Evolutionary conservation across 2,329 filamentous ascomycete species (phyloP), one percentile per base, ranked within the genome.

Genomic region (Orbilia javanica): DNA sequence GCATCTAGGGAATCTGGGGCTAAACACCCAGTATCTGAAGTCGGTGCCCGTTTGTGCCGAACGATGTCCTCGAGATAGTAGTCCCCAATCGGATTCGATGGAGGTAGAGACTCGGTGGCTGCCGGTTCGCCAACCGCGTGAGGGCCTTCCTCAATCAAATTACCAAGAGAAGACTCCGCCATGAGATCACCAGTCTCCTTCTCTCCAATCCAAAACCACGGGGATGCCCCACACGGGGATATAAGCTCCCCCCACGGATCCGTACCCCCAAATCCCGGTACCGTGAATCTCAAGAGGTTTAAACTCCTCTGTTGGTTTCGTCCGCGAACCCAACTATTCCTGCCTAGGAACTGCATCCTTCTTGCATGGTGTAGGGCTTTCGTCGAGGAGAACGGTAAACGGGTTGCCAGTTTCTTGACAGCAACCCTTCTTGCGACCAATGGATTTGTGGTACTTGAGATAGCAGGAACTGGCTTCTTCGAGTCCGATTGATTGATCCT

Each of bases 321-420:
- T 18, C 36, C 53, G 36, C 67, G 74, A 31, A 63, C 71, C 63
- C 73, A 63, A 27, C 34, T 60, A 39, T 77, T 70, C 66, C 73
- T 70, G 34, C 74, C 67, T 64, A 78, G 65, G 50, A 78, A 69
- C 27, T 78, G 74, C 52, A 78, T 29, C 48, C 74, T 60, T 46
- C 60, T 78, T 31, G 67, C 74, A 65, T 78, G 62, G 36, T 78
- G 67, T 50, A 72, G 42, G 11, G 67, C 74, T 46, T 78, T 78
- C 6, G 62, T 72, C 8, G 74, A 71, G 10, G 67, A 67, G 11
- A 72, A 50, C 11, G 67, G 74, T 62, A 78, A 72, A 20, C 46
- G 67, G 22, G 74, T 78, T 8, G 74, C 60, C 34, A 78, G 36
- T 22, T 72, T 78, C n/a, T 63, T 52, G 29, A 78, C 74, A 8